phyloP scores from a whole-genome alignment of 2,329 filamentous ascomycete species.

The Ophiostoma sp. region DNA sequence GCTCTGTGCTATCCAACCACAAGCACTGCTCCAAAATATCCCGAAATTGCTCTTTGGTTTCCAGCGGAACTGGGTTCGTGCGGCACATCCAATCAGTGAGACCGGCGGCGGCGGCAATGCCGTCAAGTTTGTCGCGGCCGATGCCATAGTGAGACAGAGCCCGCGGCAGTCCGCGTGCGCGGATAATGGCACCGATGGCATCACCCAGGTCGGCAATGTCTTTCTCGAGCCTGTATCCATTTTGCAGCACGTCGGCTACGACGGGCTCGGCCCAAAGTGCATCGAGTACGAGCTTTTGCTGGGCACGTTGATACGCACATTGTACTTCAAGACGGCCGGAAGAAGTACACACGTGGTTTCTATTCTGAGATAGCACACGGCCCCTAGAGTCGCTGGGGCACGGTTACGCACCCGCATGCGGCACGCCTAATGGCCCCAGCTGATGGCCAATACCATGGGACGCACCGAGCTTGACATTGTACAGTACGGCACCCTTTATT shows the following conservation, averaged over 20 bases:
- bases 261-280: not conserved
- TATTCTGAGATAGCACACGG: not conserved
- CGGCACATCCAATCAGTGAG: conserved; percentile 42
- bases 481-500: conserved; percentile 38
- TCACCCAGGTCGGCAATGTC: conserved; percentile 33
- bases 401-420: conserved; percentile 40
- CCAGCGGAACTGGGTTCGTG: conserved; percentile 44
- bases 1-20: not conserved
- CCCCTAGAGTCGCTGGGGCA: conserved; percentile 22
- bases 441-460: conserved; percentile 41
- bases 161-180: conserved; percentile 46
- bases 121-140: conserved; percentile 41
- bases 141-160: conserved; percentile 44
- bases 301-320: not conserved
- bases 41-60: not conserved
- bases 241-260: not conserved
- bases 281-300: not conserved
- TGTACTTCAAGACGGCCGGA: not conserved
- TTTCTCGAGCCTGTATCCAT: not conserved
- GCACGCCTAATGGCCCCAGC: conserved; percentile 30
- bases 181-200: conserved; percentile 43
- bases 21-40: not conserved
- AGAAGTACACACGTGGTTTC: not conserved
- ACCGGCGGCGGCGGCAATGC: conserved; percentile 41
- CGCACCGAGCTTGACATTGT: conserved; percentile 36